Evolutionary conservation across 495 filamentous ascomycete species (phyloP), one percentile per base, ranked within the genome.

Genomic region (Penicillium turbatum): DNA sequence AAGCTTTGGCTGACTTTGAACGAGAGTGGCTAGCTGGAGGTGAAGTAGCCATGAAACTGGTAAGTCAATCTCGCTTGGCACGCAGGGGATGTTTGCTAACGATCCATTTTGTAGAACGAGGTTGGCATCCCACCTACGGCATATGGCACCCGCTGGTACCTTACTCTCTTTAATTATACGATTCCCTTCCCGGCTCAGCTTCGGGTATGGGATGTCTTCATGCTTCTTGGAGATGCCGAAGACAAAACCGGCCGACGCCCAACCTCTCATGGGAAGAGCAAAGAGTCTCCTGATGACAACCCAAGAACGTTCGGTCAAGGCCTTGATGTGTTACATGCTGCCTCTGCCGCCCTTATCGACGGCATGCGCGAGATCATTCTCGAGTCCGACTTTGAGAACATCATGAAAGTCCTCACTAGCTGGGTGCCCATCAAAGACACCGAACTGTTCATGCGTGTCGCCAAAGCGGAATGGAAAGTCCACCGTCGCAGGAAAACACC

Each of bases 181-280:
- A 90, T 99, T 53, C 93, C 93, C 2, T 99, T 97, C 62, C 81
- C 89, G 0, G 95, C 95, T 9, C 93, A 99, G 65, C 86, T 99
- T n/a, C 86, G 93, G 42, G 89, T 99, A 5, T 99, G 93, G 93
- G 93, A 99, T 62, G 89, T 95, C 1, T 97, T 99, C 72, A 91
- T 99, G 88, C 85, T 99, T 2, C 84, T 99, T 21, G 93, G 93
- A 39, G 92, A 95, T 59, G 74, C 78, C 3, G 70, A 77, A 27
- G 68, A 73, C 26, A 42, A 40, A 6, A 48, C 57, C 19, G 36
- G 59, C 7, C 50, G 51, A 13, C 58, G 51, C 12, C 24, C 31
- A 54, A 54, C 60, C 6, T 66, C 73, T 10, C 81, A 82, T 38
- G 65, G 70, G 43, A 82, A 80, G 34, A 67, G 62, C 30, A 56